Conservation (phyloP, 2,329 filamentous ascomycete genomes). For the Pleurostoma richardsiae region DNA sequence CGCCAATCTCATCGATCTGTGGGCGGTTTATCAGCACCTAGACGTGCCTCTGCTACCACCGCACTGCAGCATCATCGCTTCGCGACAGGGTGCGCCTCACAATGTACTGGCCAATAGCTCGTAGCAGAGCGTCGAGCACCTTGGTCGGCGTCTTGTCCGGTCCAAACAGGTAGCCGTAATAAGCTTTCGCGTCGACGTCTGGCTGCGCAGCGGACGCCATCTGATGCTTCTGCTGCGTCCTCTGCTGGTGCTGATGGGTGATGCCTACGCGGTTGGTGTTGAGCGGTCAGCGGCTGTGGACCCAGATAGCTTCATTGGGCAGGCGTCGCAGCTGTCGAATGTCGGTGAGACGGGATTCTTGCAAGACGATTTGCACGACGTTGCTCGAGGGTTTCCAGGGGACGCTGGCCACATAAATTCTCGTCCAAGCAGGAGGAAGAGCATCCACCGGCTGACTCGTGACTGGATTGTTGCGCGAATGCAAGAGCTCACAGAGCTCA, state of each 20-base stretch:
- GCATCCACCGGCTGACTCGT: too few species aligned
- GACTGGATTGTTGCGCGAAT: too few species aligned
- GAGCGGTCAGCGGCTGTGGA: constrained; percentile 2
- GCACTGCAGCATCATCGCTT: too few species aligned
- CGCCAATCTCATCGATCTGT: constrained; percentile 55
- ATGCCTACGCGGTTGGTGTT: not conserved
- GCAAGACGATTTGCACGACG: too few species aligned
- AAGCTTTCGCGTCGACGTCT: constrained; percentile 24
- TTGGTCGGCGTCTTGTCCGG: constrained; percentile 63
- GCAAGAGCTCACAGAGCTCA: too few species aligned
- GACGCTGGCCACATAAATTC: too few species aligned
- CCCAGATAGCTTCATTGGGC: constrained; percentile 12
- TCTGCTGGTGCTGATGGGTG: too few species aligned
- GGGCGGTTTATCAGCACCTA: not conserved
- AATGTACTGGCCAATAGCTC: constrained; percentile 64
- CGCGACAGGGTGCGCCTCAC: constrained; percentile 40
- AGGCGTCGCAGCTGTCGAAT: not conserved
- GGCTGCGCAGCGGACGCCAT: constrained; percentile 17
- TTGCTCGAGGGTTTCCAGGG: too few species aligned
- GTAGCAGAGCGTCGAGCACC: constrained; percentile 61
- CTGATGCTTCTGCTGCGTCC: not conserved
- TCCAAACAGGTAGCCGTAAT: constrained; percentile 66
- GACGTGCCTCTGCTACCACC: too few species aligned
- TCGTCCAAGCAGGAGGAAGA: too few species aligned
- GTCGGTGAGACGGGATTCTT: too few species aligned